phyloP scores from a whole-genome alignment of 139 green algal genomes.

The Dunaliella sp. region DNA sequence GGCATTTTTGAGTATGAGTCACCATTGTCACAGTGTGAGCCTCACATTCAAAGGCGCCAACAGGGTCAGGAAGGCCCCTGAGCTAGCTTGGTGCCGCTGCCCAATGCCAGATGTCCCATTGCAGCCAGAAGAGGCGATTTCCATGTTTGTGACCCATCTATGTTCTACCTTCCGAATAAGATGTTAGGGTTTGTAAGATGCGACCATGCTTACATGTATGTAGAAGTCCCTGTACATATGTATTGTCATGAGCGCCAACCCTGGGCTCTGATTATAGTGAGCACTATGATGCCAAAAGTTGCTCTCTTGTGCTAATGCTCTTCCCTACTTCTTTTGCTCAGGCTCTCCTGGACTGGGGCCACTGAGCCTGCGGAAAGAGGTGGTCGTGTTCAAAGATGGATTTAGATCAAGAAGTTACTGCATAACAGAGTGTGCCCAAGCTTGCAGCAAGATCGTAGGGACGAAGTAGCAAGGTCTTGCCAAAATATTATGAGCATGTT shows the following conservation, averaged over 20 bases:
- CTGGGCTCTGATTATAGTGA: too few relatives aligned
- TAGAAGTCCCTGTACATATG: not conserved
- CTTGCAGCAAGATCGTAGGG: not conserved
- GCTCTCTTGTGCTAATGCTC: too few relatives aligned
- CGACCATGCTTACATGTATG: not conserved
- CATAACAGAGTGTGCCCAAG: conserved; percentile 13
- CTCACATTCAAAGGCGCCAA: too few relatives aligned
- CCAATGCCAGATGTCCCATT: too few relatives aligned
- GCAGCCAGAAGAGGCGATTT: too few relatives aligned
- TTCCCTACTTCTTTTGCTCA: conserved; percentile 25
- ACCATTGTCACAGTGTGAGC: too few relatives aligned
- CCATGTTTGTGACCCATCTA: too few relatives aligned
- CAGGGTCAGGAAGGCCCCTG: too few relatives aligned
- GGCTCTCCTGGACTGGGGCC: conserved; percentile 66
- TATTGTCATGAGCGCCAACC: too few relatives aligned
- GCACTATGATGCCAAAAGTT: too few relatives aligned
- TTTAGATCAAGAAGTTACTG: conserved; percentile 13
- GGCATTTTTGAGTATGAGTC: too few relatives aligned
- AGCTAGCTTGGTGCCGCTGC: too few relatives aligned
- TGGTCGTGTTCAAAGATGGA: conserved; percentile 70
- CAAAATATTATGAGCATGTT: not conserved
- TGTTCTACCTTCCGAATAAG: not conserved
- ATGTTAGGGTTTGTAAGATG: not conserved
- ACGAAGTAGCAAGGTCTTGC: not conserved
- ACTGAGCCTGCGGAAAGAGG: conserved; percentile 52